Conservation (phyloP, 2,329 filamentous ascomycete genomes). For the Xylaria sp. region DNA sequence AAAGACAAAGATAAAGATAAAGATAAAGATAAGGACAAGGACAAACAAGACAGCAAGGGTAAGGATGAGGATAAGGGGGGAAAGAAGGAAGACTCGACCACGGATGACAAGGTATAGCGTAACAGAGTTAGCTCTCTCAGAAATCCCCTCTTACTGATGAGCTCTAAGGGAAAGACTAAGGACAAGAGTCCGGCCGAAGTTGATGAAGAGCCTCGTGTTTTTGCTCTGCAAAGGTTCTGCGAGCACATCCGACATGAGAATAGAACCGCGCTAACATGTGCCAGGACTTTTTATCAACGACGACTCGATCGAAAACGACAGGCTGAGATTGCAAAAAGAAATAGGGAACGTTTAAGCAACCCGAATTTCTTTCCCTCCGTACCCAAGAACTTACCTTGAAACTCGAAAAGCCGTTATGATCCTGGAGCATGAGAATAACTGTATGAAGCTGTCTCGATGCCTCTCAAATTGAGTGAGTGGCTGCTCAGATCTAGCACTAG, state of each 20-base stretch:
- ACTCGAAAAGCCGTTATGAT: background rate
- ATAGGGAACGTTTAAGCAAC: conserved; percentile 81
- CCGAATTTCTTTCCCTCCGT: conserved; percentile 87
- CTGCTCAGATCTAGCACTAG: background rate
- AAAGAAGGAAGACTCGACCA: conserved; percentile 54
- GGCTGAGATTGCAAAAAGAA: conserved; percentile 81
- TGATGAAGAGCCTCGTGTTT: conserved; percentile 81
- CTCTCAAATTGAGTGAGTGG: conserved; percentile 8
- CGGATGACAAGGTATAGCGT: conserved; percentile 47
- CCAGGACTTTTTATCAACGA: conserved; percentile 86
- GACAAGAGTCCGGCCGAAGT: conserved; percentile 48
- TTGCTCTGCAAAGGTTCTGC: conserved; percentile 79
- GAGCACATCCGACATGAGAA: background rate
- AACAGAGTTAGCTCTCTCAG: background rate
- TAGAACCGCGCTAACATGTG: conserved; percentile 36
- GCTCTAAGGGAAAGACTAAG: conserved; percentile 54
- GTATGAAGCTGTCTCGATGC: conserved; percentile 8
- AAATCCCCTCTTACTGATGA: conserved; percentile 15
- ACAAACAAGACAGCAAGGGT: conserved; percentile 55
- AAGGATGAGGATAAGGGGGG: conserved; percentile 45
- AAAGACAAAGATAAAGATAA: conserved; percentile 57
- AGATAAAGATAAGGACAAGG: conserved; percentile 56
- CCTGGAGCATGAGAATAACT: conserved; percentile 2
- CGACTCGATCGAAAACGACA: conserved; percentile 82
- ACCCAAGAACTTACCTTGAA: conserved; percentile 63